These are phyloP conservation scores for Skeletonema tropicum DNA, from an alignment of 108 stramenopile genomes.

Conservation along the genomic window DNA sequence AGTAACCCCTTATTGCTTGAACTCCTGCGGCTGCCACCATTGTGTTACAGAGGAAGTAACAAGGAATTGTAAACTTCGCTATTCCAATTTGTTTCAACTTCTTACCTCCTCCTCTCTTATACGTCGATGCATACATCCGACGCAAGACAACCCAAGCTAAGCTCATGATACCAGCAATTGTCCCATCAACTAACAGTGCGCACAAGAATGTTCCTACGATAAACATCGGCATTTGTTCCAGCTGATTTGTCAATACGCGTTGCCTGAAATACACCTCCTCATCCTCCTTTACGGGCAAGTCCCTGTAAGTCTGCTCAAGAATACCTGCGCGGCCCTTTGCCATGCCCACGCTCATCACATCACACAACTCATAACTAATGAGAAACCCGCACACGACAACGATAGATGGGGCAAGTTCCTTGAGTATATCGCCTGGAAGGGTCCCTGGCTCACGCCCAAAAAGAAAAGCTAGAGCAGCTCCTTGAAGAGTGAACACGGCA, in stretches of 20 bases:
- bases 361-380: slow-evolving; percentile 19
- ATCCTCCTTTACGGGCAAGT: slow-evolving; percentile 13
- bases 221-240: slow-evolving; percentile 46
- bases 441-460: slow-evolving; percentile 34
- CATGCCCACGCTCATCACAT: slow-evolving; percentile 47
- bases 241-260: slow-evolving; percentile 49
- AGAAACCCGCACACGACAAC: slow-evolving; percentile 36
- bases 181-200: slow-evolving; percentile 42
- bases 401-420: slow-evolving; percentile 29
- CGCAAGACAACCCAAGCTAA: slow-evolving; percentile 40
- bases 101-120: slow-evolving; percentile 21
- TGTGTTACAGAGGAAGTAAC: slow-evolving; percentile 33
- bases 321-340: slow-evolving; percentile 26
- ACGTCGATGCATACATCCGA: slow-evolving; percentile 24
- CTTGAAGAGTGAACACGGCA: slow-evolving; percentile 14
- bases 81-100: slow-evolving; percentile 27
- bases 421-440: slow-evolving; percentile 17
- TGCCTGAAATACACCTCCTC: slow-evolving; percentile 43
- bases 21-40: slow-evolving; percentile 35
- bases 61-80: slow-evolving; percentile 36
- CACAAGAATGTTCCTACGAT: slow-evolving; percentile 28
- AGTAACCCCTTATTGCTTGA: slow-evolving; percentile 21
- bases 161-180: slow-evolving; percentile 25
- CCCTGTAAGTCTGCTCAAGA: slow-evolving; percentile 2
- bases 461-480: slow-evolving; percentile 15